Evolutionary conservation across 768 basidiomycete species (phyloP).

Genomic region (Nidularia pulvinata): DNA sequence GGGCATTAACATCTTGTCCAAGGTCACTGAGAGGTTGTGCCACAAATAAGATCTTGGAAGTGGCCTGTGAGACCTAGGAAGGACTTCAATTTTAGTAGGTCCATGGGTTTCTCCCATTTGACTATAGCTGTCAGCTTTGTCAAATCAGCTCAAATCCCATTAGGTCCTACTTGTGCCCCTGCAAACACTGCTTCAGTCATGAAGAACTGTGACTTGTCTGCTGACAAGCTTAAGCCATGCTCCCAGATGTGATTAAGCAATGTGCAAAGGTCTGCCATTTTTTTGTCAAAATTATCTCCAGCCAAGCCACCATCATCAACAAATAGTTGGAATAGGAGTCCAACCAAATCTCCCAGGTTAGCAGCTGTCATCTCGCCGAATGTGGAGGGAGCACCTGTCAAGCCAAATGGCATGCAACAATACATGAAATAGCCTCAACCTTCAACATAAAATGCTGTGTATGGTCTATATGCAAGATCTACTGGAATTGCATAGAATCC

Average conservation of each 20-base stretch:
- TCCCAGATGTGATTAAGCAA: slow-evolving; percentile 21
- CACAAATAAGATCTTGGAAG: slow-evolving; percentile 26
- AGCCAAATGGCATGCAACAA: slow-evolving; percentile 32
- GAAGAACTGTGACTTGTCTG: slow-evolving; percentile 29
- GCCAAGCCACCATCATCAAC: slow-evolving; percentile 35
- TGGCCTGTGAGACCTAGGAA: slow-evolving; percentile 29
- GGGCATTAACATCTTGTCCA: slow-evolving; percentile 9
- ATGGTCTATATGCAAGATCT: slow-evolving; percentile 11
- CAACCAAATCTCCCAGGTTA: slow-evolving; percentile 18
- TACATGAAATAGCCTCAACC: slow-evolving; percentile 33
- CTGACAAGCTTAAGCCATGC: slow-evolving; percentile 24
- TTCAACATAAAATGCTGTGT: slow-evolving; percentile 29
- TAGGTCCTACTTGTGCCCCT: slow-evolving; percentile 21
- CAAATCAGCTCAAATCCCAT: slow-evolving; percentile 26
- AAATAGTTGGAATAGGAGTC: slow-evolving; percentile 24
- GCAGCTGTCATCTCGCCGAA: slow-evolving; percentile 26
- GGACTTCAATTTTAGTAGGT: slow-evolving; percentile 17
- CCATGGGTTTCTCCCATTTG: slow-evolving; percentile 19
- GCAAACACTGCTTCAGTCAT: slow-evolving; percentile 27
- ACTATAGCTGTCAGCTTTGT: slow-evolving; percentile 31
- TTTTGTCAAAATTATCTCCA: slow-evolving; percentile 24
- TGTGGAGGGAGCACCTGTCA: slow-evolving; percentile 31
- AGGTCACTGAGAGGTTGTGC: slow-evolving; percentile 22
- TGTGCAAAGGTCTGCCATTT: slow-evolving; percentile 12
- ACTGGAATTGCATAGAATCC: slow-evolving; percentile 25